phyloP scores from a whole-genome alignment of 2,329 filamentous ascomycete genomes.

The Cadophora gregata region DNA sequence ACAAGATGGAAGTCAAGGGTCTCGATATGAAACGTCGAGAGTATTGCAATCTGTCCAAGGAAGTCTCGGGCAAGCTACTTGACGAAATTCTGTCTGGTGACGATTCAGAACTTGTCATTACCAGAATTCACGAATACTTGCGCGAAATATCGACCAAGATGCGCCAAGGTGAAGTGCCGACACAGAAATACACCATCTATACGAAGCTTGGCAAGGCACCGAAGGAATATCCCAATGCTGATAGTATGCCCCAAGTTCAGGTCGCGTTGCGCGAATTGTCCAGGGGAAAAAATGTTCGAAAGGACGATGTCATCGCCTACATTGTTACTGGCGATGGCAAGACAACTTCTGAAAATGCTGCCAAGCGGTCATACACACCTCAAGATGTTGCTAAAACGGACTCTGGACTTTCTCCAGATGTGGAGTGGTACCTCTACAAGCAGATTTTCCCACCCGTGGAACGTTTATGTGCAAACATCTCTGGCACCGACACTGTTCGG shows the following conservation, averaged over 20 bases:
- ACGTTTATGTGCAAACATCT: constrained; percentile 94
- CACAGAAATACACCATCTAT: constrained; percentile 94
- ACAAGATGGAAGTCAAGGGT: constrained; percentile 98
- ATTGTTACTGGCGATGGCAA: constrained; percentile 81
- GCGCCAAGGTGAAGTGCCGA: constrained; percentile 76
- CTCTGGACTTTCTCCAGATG: constrained; percentile 78
- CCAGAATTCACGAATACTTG: constrained; percentile 92
- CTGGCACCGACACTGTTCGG: constrained; percentile 86
- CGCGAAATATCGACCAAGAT: constrained; percentile 85
- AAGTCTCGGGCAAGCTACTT: constrained; percentile 88
- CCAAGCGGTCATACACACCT: constrained; percentile 87
- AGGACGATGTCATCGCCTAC: constrained; percentile 95
- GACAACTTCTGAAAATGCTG: constrained; percentile 67
- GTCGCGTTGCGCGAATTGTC: constrained; percentile 89
- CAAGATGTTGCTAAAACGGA: constrained; percentile 83
- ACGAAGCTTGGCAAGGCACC: constrained; percentile 96
- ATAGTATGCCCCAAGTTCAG: constrained; percentile 96
- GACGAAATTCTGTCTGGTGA: constrained; percentile 94
- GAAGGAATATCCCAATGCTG: constrained; percentile 90
- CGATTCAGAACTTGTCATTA: constrained; percentile 85
- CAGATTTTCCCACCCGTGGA: constrained; percentile 98
- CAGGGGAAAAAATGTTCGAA: constrained; percentile 85
- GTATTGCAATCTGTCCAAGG: constrained; percentile 94
- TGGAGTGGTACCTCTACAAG: constrained; percentile 99
- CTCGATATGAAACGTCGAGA: constrained; percentile 97